Evolutionary conservation across 106 monocot species (phyloP).

Genomic region (Allium fistulosum): DNA sequence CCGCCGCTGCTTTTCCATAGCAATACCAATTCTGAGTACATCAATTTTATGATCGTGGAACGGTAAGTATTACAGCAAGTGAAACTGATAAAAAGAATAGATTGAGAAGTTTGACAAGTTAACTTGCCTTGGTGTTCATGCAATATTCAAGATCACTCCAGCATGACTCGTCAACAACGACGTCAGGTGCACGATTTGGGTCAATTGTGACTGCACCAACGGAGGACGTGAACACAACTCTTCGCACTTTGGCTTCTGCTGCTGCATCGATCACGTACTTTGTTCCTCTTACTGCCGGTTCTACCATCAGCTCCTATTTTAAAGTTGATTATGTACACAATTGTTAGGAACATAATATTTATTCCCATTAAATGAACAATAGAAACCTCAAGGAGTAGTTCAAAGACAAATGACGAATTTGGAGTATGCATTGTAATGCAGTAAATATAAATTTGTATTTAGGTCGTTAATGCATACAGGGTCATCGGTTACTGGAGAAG

Average conservation of each 20-base stretch:
- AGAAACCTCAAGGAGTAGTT: too few species aligned
- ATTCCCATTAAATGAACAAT: too few species aligned
- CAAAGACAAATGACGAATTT: too few species aligned
- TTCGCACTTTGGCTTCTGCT: slow-evolving; percentile 54
- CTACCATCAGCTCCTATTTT: slow-evolving; percentile 68
- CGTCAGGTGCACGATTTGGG: slow-evolving; percentile 50
- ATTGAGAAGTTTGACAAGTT: too few species aligned
- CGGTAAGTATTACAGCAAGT: too few species aligned
- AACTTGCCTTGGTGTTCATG: slow-evolving; percentile 55
- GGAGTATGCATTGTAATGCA: neutral
- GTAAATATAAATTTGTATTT: too few species aligned
- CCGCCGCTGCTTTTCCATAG: slow-evolving; percentile 41
- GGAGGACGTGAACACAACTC: slow-evolving; percentile 84
- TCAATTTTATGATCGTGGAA: too few species aligned
- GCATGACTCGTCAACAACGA: slow-evolving; percentile 69
- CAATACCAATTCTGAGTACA: slow-evolving; percentile 32
- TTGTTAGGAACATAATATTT: too few species aligned
- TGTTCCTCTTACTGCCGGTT: slow-evolving; percentile 73
- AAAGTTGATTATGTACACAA: too few species aligned
- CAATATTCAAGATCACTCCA: slow-evolving; percentile 90
- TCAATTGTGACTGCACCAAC: slow-evolving; percentile 78
- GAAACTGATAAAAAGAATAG: too few species aligned
- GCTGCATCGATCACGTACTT: slow-evolving; percentile 58
- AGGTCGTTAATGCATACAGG: too few species aligned
- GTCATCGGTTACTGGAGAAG: too few species aligned